Conservation (phyloP, 2,329 filamentous ascomycete species). For the Lithohypha guttulata region DNA sequence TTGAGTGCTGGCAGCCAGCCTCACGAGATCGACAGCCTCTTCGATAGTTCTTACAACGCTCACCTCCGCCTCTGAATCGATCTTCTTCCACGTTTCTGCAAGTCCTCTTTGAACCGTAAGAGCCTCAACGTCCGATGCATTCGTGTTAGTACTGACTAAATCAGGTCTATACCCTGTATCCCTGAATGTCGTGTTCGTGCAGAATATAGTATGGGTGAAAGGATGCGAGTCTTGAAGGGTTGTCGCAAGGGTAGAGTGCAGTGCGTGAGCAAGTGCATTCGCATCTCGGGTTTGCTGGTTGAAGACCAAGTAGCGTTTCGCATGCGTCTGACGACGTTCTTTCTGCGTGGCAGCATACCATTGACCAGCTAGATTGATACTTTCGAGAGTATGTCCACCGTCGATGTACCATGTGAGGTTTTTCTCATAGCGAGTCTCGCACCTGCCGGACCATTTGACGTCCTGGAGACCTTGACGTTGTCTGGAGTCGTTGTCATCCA, state of each 20-base stretch:
- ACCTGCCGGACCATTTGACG: conserved; percentile 64
- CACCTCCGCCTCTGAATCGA: conserved; percentile 44
- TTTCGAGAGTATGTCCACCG: conserved; percentile 79
- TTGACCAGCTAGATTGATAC: conserved; percentile 60
- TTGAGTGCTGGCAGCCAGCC: conserved; percentile 32
- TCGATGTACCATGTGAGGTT: conserved; percentile 69
- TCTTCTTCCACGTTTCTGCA: conserved; percentile 48
- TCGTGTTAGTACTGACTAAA: conserved; percentile 51
- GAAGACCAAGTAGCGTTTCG: conserved; percentile 60
- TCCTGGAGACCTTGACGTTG: conserved; percentile 47
- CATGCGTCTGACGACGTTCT: conserved; percentile 23
- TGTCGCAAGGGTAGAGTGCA: conserved; percentile 48
- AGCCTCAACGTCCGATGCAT: conserved; percentile 45
- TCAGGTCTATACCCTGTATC: conserved; percentile 52
- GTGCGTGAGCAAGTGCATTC: conserved; percentile 48
- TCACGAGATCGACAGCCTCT: conserved; percentile 54
- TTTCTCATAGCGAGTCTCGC: conserved; percentile 53
- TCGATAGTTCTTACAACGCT: conserved; percentile 55
- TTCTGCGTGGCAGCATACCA: conserved; percentile 57
- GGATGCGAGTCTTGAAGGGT: conserved; percentile 31
- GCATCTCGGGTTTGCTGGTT: conserved; percentile 86
- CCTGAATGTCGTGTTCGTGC: conserved; percentile 61
- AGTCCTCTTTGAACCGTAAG: conserved; percentile 59
- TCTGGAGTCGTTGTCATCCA: conserved; percentile 9
- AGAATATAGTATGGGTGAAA: conserved; percentile 70